Percentiles rank a stretch among this genome's conserved stretches.
Conservation (phyloP, 2,329 filamentous ascomycete species). For the Amauroascus verrucosus region DNA sequence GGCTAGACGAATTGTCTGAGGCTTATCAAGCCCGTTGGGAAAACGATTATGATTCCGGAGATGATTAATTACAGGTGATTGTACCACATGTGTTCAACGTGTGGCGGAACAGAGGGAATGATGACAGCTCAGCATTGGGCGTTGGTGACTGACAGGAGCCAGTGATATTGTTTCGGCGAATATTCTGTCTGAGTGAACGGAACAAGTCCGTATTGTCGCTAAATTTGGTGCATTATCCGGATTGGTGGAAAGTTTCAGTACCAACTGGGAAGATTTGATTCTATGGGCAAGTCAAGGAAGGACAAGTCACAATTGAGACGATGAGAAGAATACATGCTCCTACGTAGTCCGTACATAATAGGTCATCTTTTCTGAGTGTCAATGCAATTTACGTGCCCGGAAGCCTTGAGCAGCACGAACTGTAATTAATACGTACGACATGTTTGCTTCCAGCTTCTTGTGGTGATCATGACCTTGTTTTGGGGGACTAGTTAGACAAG, state of each 20-base stretch:
- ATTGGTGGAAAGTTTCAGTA: too few species aligned
- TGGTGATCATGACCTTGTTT: neutral
- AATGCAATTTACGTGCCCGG: neutral
- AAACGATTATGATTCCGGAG: slow-evolving; percentile 47
- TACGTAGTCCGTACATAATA: neutral
- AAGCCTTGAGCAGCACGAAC: neutral
- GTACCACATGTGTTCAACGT: slow-evolving; percentile 1
- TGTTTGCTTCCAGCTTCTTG: neutral
- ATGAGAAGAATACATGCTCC: neutral
- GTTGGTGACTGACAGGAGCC: neutral
- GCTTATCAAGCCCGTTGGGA: slow-evolving; percentile 84
- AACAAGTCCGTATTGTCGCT: neutral
- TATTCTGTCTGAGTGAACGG: neutral
- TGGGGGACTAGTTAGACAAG: neutral
- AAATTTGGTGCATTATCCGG: neutral
- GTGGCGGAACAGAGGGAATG: neutral
- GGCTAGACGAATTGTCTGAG: slow-evolving; percentile 70
- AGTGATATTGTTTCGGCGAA: neutral
- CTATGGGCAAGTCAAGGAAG: neutral
- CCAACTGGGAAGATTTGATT: neutral
- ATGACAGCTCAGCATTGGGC: slow-evolving; percentile 2
- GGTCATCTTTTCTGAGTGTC: neutral
- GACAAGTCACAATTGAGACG: neutral
- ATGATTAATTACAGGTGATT: slow-evolving; percentile 24
- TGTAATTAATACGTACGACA: too few species aligned